A percentile compares a stretch with the other conserved stretches of the same genome.
phyloP scores from a whole-genome alignment of 495 filamentous ascomycete genomes.

The Astrocystis sublimbata region DNA sequence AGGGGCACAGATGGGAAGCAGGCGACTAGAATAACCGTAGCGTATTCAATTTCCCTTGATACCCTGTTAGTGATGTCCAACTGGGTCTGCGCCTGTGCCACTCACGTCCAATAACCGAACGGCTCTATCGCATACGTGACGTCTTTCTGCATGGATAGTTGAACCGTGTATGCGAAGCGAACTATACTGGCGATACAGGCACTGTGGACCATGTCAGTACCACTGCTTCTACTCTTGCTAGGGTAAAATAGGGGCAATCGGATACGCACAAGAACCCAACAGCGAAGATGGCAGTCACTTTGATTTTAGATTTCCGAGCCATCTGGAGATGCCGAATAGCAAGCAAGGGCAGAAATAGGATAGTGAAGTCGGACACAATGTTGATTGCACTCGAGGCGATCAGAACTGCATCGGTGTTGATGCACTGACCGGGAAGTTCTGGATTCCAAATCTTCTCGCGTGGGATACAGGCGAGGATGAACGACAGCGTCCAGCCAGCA shows the following conservation, averaged over 20 bases:
- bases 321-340: neutral
- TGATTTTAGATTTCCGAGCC: neutral
- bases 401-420: neutral
- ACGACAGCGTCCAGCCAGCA: neutral
- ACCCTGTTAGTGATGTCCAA: too few species aligned
- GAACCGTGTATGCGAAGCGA: neutral
- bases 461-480: neutral
- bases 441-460: neutral
- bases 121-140: neutral
- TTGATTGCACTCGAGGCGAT: neutral
- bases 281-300: neutral
- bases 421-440: neutral
- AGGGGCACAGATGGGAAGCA: too few species aligned
- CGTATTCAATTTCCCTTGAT: neutral
- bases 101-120: neutral
- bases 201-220: neutral
- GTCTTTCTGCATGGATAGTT: neutral
- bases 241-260: neutral
- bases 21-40: neutral
- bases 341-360: neutral
- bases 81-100: too few species aligned
- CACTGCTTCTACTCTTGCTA: neutral
- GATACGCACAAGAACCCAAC: neutral
- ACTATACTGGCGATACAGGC: neutral
- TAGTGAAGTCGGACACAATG: neutral